These are phyloP conservation scores for Plasmopara muralis DNA, from an alignment of 352 stramenopile species.

Conservation along the genomic window DNA sequence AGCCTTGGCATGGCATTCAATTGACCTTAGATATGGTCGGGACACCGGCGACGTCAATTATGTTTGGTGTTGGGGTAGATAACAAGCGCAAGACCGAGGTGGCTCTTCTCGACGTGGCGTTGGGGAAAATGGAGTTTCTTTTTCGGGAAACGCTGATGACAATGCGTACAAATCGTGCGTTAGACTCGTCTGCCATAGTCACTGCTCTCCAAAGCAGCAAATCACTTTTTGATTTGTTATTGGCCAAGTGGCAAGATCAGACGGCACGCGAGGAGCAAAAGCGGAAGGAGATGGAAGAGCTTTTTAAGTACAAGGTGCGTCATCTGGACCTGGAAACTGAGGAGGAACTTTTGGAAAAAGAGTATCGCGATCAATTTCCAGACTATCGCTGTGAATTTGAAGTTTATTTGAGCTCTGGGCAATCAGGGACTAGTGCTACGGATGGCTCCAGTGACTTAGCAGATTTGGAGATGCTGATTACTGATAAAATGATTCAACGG, in stretches of 20 bases:
- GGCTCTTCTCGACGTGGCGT: slow-evolving; percentile 55
- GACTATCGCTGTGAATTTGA: slow-evolving; percentile 85
- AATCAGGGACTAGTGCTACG: slow-evolving; percentile 17
- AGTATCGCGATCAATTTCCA: slow-evolving; percentile 91
- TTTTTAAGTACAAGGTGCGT: slow-evolving; percentile 85
- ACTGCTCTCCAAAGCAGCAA: slow-evolving; percentile 55
- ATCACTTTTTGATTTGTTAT: slow-evolving; percentile 76
- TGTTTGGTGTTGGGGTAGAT: slow-evolving; percentile 33
- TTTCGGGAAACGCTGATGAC: slow-evolving; percentile 42
- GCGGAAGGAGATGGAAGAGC: slow-evolving; percentile 55
- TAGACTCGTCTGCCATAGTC: slow-evolving; percentile 22
- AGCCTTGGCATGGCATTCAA: slow-evolving; percentile 80
- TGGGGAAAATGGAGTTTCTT: slow-evolving; percentile 63
- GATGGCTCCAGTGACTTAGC: slow-evolving; percentile 8
- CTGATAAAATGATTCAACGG: slow-evolving; percentile 62
- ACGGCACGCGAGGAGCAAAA: slow-evolving; percentile 73
- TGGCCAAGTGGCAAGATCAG: slow-evolving; percentile 81
- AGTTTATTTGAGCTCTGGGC: slow-evolving; percentile 45
- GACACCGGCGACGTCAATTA: slow-evolving; percentile 31
- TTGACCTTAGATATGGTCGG: slow-evolving; percentile 44
- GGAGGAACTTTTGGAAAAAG: slow-evolving; percentile 77
- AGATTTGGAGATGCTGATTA: slow-evolving; percentile 55
- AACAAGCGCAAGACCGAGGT: slow-evolving; percentile 66
- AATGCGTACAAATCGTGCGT: slow-evolving; percentile 15
- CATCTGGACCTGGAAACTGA: slow-evolving; percentile 76